Base-by-base conservation (phyloP, 2,329 filamentous ascomycete genomes). In the Sclerotinia trifoliorum region DNA sequence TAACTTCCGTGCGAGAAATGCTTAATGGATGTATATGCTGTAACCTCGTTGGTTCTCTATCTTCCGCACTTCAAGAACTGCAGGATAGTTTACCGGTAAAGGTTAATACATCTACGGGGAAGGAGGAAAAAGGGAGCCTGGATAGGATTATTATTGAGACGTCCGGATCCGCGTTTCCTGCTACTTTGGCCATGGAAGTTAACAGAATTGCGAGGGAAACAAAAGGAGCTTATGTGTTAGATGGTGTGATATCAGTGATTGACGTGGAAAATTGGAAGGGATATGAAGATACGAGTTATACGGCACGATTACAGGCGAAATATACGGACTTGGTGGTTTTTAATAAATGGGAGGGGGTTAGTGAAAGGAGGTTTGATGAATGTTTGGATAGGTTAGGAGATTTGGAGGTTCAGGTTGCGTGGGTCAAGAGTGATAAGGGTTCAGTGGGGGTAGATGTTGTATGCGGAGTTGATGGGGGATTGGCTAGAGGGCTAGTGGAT, bases 11-110 rank as follows among this genome's bases (percentile, higher is more conserved):
- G 5, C 91, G 91, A 75, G 95, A 99, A 80, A 85, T 99, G 1
- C 89, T 99, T 66, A 96, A 97, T 78, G 95, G 94, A 73, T 98
- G 95, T 81, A 98, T 99, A 80, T 99, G 95, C 86, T 99, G 95
- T 83, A 98, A 98, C 78, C 90, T 98, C 35, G 94, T 99, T 70
- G 95, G 95, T 21, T 92, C 96, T 79, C 87, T 99, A 10, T 87
- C 88, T 69, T 88, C 90, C 60, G 94, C 94, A 1, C 88, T 99
- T 24, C 81, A 85, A 55, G 89, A 95, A 76, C 88, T 99, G 79
- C 55, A 67, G 19, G 46, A 39, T 3, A 60, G 29, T 24, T 49
- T 51, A 11, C 44, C 56, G 2, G 26, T 32, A 7, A 44, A 29
- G n/a, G 21, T 44, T 5, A 35, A 65, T 15, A 52, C 32, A 19